These are phyloP conservation scores for Xylaria telfairii DNA, from an alignment of 495 filamentous ascomycete species.

Conservation along the genomic window DNA sequence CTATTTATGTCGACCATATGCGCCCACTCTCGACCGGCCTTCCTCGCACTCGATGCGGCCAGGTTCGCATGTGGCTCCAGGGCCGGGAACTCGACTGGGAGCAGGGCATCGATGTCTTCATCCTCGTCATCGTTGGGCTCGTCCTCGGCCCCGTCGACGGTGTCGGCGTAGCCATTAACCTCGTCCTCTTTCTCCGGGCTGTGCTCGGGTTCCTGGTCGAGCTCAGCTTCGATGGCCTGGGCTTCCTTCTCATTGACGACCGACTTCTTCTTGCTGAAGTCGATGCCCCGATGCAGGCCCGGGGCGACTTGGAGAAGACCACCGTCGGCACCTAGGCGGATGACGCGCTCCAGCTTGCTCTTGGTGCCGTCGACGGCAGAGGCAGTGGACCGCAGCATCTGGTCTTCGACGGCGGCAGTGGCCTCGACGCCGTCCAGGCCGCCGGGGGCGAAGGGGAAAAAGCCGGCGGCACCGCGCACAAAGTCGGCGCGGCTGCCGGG, in stretches of 20 bases:
- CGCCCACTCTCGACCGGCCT: constrained; percentile 88
- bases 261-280: constrained; percentile 68
- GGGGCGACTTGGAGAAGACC: constrained; percentile 83
- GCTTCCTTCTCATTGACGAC: constrained; percentile 61
- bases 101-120: constrained; percentile 87
- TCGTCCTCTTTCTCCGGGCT: constrained; percentile 51
- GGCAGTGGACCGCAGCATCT: constrained; percentile 50
- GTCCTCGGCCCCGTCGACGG: constrained; percentile 42
- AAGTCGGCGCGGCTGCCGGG: constrained; percentile 90
- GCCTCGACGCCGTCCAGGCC: constrained; percentile 88
- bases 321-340: constrained; percentile 77
- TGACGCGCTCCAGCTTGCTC: constrained; percentile 74
- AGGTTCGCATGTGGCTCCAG: constrained; percentile 82
- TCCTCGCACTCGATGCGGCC: constrained; percentile 71
- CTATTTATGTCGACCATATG: constrained; percentile 96
- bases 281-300: constrained; percentile 79
- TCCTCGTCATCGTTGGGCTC: constrained; percentile 57
- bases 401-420: constrained; percentile 75
- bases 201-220: constrained; percentile 69
- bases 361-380: constrained; percentile 44
- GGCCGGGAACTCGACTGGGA: constrained; percentile 92
- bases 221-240: constrained; percentile 73
- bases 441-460: constrained; percentile 94
- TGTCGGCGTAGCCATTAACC: constrained; percentile 43
- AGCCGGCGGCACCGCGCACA: constrained; percentile 92